These are phyloP conservation scores for Psilocybe tampanensis DNA, from an alignment of 768 basidiomycete species.

Conservation along the genomic window DNA sequence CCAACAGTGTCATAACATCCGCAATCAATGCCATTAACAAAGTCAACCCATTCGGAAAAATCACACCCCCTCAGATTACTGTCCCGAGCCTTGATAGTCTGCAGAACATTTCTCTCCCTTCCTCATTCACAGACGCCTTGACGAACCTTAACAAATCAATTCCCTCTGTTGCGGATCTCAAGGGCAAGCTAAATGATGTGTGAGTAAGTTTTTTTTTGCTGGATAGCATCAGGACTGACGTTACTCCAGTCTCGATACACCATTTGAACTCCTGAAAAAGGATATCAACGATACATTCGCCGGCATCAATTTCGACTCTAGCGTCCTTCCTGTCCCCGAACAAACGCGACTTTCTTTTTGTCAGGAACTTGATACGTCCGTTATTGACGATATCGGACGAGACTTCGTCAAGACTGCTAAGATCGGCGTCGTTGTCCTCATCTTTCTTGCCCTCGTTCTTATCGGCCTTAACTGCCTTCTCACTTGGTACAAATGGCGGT, in stretches of 20 bases:
- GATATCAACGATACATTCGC: conserved; percentile 89
- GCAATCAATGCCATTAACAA: conserved; percentile 75
- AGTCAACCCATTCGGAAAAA: conserved; percentile 70
- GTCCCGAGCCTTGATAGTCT: conserved; percentile 77
- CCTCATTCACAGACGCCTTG: conserved; percentile 72
- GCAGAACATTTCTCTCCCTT: conserved; percentile 79
- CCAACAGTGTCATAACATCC: conserved; percentile 68
- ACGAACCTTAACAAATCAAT: conserved; percentile 78
- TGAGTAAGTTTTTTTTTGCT: conserved; percentile 40
- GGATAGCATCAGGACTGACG: conserved; percentile 2
- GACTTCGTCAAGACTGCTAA: conserved; percentile 81
- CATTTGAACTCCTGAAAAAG: conserved; percentile 85
- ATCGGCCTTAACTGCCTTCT: conserved; percentile 73
- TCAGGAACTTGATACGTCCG: conserved; percentile 72
- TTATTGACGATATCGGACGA: conserved; percentile 82
- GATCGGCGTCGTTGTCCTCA: conserved; percentile 76
- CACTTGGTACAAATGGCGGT: conserved; percentile 90
- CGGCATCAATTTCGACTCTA: conserved; percentile 70
- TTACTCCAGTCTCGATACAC: conserved; percentile 66
- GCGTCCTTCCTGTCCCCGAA: conserved; percentile 75
- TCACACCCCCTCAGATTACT: conserved; percentile 69
- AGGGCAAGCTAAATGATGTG: conserved; percentile 67
- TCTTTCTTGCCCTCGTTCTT: conserved; percentile 71
- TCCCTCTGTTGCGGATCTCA: conserved; percentile 77
- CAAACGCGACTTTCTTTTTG: conserved; percentile 77